Base-by-base conservation (phyloP, 306 rosid species). In the Vicia faba region DNA sequence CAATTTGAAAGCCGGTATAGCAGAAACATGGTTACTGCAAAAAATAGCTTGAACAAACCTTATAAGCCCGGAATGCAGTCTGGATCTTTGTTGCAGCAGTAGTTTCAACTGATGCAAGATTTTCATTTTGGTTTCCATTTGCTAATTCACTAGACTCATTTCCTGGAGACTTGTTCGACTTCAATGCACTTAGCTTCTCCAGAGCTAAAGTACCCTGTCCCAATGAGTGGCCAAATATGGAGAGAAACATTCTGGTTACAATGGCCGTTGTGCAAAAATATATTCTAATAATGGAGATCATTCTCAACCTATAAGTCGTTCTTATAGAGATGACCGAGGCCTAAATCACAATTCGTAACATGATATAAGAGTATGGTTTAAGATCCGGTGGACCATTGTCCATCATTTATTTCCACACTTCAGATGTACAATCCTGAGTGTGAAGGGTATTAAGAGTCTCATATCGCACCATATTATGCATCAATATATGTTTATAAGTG, bases 71-170 rank as follows among this genome's bases (percentile, higher is more conserved):
- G 72, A 90, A 88, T 67, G 90, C 92, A 14, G 95, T 88, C 69
- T 93, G 99, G 79, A 93, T 93, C 77, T 79, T 83, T 69, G 78
- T 91, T 61, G 99, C 99, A 48, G 99, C 95, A 49, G 74, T 58
- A 33, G 84, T 84, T 84, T 90, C 96, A 78, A 82, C 59, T 56
- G 88, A 83, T 41, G 71, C 83, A 72, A 85, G 92, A 60, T 64
- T 84, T 55, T 76, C 82, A 64, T 64, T 72, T 35, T 64, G 61
- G 67, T 38, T 48, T 38, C 79, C 87, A 75, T 79, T 84, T 70
- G 80, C 53, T 46, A 69, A 71, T 46, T 29, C 75, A 11, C 41
- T 39, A 20, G 80, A 65, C 43, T 75, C 76, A 58, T 79, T 81
- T 60, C 72, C 71, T 2, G 80, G 12, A 79, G 25, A 20, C 8